Evolutionary conservation across 129 eudicot genomes (phyloP).

Genomic region (Escallonia herrerae): DNA sequence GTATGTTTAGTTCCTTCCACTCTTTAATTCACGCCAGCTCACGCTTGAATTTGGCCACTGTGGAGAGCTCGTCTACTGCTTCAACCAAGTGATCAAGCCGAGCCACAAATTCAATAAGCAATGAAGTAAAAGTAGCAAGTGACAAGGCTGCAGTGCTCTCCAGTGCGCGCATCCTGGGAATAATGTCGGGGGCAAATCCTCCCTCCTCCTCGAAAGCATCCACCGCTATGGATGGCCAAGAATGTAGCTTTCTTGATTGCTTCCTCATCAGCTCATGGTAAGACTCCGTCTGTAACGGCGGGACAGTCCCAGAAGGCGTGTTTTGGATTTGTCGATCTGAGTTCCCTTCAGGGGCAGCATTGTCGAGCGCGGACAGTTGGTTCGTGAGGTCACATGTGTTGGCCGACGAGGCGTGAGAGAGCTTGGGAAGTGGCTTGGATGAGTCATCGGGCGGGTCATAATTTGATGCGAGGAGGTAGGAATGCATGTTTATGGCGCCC

Average conservation of each 20-base stretch:
- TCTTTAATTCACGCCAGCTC: slow-evolving; percentile 18
- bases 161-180: slow-evolving; percentile 36
- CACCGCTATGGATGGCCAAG: slow-evolving; percentile 48
- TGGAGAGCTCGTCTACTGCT: slow-evolving; percentile 62
- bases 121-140: slow-evolving; percentile 58
- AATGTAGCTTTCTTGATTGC: slow-evolving; percentile 45
- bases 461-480: slow-evolving; percentile 36
- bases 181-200: slow-evolving; percentile 11
- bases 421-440: slow-evolving; percentile 17
- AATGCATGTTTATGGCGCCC: slow-evolving; percentile 40
- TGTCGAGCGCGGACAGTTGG: slow-evolving; percentile 21
- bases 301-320: slow-evolving; percentile 1
- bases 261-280: slow-evolving; percentile 45
- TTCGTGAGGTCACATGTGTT: slow-evolving; percentile 22
- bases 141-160: slow-evolving; percentile 60
- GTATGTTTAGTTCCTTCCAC: not conserved
- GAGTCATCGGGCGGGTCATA: slow-evolving; percentile 24
- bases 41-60: slow-evolving; percentile 50
- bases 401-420: slow-evolving; percentile 23
- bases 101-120: slow-evolving; percentile 72
- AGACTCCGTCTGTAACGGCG: slow-evolving; percentile 17
- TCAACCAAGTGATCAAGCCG: slow-evolving; percentile 86
- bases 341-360: slow-evolving; percentile 19
- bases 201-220: slow-evolving; percentile 39
- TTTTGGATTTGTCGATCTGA: slow-evolving; percentile 16